Evolutionary conservation across 257 asterid species (phyloP).

Genomic region (Solanum piurae): DNA sequence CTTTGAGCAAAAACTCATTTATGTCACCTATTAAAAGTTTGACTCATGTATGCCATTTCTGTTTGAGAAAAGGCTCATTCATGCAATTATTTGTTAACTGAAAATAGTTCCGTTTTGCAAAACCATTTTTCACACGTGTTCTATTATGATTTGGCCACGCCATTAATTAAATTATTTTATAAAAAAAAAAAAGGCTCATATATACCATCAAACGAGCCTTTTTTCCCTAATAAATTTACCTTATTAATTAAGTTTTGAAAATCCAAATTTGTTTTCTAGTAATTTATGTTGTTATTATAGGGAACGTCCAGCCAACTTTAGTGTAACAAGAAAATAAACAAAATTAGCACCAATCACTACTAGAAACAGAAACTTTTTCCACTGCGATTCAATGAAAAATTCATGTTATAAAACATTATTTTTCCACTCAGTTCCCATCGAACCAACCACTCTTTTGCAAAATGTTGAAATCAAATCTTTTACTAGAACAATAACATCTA

Average conservation of each 20-base stretch:
- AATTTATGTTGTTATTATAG: neutral
- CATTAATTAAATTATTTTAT: neutral
- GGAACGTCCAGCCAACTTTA: too few relatives aligned
- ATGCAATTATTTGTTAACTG: too few relatives aligned
- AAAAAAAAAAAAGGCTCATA: too few relatives aligned
- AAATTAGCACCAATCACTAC: neutral
- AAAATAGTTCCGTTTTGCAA: neutral
- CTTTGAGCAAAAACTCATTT: too few relatives aligned
- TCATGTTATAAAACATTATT: neutral
- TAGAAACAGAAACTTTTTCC: neutral
- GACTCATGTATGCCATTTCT: neutral
- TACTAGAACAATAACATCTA: neutral
- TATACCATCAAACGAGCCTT: too few relatives aligned
- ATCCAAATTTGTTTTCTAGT: neutral
- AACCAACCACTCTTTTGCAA: neutral
- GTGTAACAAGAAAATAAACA: neutral
- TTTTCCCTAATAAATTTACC: too few relatives aligned
- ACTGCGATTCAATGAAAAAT: neutral
- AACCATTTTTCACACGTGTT: neutral
- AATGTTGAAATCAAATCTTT: neutral
- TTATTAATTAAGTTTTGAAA: too few relatives aligned
- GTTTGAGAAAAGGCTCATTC: neutral
- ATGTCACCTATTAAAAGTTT: neutral
- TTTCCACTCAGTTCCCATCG: neutral
- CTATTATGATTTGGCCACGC: neutral